Evolutionary conservation across 2,329 filamentous ascomycete genomes (phyloP).

Genomic region (Alternaria ventricosa): DNA sequence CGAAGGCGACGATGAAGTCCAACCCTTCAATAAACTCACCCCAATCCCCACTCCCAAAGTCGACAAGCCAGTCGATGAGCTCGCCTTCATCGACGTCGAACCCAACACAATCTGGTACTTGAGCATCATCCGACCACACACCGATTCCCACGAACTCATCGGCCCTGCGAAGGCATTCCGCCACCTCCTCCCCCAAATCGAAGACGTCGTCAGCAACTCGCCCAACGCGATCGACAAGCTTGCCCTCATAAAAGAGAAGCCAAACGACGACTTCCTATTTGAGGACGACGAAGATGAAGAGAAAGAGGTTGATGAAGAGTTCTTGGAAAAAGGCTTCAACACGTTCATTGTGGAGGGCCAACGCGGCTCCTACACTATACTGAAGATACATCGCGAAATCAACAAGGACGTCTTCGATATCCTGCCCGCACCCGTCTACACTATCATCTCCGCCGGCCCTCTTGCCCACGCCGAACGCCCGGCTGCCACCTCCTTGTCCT

Average conservation of each 20-base stretch:
- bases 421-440: slow-evolving; percentile 26
- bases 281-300: background rate
- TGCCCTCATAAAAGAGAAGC: slow-evolving; percentile 1
- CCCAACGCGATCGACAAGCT: slow-evolving; percentile 32
- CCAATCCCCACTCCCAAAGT: background rate
- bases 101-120: slow-evolving; percentile 33
- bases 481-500: background rate
- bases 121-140: slow-evolving; percentile 27
- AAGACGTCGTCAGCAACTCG: slow-evolving; percentile 16
- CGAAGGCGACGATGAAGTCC: background rate
- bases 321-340: slow-evolving; percentile 14
- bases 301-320: background rate
- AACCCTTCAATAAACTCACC: background rate
- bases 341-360: slow-evolving; percentile 24
- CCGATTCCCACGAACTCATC: slow-evolving; percentile 23
- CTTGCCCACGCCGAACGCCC: background rate
- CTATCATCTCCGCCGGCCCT: slow-evolving; percentile 21
- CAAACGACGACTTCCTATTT: background rate
- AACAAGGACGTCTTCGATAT: slow-evolving; percentile 11
- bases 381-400: slow-evolving; percentile 17
- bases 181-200: slow-evolving; percentile 24
- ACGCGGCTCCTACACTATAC: slow-evolving; percentile 17
- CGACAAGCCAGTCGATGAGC: slow-evolving; percentile 21
- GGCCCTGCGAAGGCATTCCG: slow-evolving; percentile 26
- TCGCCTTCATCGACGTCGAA: slow-evolving; percentile 5